Evolutionary conservation across 441 rosid species (phyloP).

Genomic region (Populus hybrid): DNA sequence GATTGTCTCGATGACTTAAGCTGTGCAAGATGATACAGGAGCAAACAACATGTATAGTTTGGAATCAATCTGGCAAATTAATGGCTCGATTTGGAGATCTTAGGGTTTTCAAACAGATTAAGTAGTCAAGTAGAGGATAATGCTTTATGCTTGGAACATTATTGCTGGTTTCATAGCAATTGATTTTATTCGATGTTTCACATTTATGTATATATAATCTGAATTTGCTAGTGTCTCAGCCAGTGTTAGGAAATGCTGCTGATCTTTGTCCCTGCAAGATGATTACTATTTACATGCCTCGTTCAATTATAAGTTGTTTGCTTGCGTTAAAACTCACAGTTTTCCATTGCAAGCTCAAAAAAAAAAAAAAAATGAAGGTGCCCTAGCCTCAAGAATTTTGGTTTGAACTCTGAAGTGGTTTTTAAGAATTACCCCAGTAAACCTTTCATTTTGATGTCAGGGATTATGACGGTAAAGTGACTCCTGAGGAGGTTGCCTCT

Average conservation of each 20-base stretch:
- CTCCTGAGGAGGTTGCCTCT: constrained; percentile 88
- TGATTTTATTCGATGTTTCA: neutral
- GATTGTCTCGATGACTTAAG: neutral
- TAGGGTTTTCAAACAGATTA: neutral
- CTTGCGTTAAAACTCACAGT: neutral
- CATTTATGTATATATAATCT: neutral
- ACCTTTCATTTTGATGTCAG: constrained; percentile 38
- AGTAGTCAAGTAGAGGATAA: neutral
- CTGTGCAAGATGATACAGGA: neutral
- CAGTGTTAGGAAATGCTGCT: neutral
- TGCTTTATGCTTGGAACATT: neutral
- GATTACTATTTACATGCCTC: neutral
- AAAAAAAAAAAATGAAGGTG: neutral
- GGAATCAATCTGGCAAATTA: neutral
- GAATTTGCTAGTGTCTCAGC: neutral
- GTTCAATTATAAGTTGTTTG: neutral
- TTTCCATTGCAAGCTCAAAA: neutral
- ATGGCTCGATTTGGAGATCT: neutral
- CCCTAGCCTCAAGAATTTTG: neutral
- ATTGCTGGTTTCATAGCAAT: neutral
- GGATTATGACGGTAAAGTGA: constrained; percentile 88
- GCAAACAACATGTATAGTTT: neutral
- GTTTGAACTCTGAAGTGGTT: neutral
- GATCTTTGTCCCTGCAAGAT: neutral
- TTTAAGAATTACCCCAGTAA: neutral